Base-by-base conservation (phyloP, 495 filamentous ascomycete species). In the Penicillium angulare region DNA sequence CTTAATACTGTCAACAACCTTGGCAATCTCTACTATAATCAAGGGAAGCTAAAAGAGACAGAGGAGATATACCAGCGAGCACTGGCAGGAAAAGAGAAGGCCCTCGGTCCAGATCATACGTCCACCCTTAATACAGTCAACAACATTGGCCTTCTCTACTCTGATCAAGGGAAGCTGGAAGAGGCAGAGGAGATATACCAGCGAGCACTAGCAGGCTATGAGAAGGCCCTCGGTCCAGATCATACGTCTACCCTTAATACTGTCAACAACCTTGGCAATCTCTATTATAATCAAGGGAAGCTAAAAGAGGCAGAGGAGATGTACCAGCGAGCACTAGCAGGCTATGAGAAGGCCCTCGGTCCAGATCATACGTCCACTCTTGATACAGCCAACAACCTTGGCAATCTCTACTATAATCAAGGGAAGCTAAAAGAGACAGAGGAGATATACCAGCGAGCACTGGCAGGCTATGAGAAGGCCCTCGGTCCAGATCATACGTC, bases 101-200 rank as follows among this genome's bases (percentile, higher is more conserved):
- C 65, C 55, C 49, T 47, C 0, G 33, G 56, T 49, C 49, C 63
- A 56, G 50, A 67, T 56, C 54, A 70, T 45, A 58, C 43, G 22
- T 66, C 59, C 20, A 74, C 68, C 24, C 53, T 65, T 3, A 6
- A 47, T 16, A 63, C 52, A 29, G 47, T 69, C 38, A 57, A 69
- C 43, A 71, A 74, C 52, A 57, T 78, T 56, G 63, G 56, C 0
- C n/a, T 0, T 51, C 60, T 76, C 48, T 74, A 69, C 49, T 0
- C 0, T 0, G 15, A 64, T 34, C 67, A 73, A 47, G 67, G 64
- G n/a, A 72, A 69, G 59, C 50, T 69, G 49, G 39, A 55, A 1
- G 57, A 74, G 55, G 66, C 73, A 51, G 69, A 74, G 52, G 36
- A 61, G 40, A 66, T 71, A 53, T 73, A 66, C 49, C 36, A 54